Evolutionary conservation across 345 rosid genomes (phyloP).

Genomic region (Melaleuca alternifolia): DNA sequence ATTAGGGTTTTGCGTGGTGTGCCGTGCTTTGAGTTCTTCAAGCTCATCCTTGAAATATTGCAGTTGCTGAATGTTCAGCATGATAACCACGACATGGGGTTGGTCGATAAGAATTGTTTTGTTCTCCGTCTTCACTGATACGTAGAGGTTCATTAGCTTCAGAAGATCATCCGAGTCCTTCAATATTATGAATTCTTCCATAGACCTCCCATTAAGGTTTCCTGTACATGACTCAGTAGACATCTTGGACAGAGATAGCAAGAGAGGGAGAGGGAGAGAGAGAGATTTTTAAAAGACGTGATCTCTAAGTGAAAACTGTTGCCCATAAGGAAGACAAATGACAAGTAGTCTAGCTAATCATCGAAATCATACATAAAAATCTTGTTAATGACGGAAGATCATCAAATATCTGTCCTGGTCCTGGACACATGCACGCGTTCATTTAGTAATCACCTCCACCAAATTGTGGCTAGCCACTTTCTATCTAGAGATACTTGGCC

Average conservation of each 20-base stretch:
- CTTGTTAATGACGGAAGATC: background rate
- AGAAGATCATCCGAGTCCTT: background rate
- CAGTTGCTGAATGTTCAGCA: background rate
- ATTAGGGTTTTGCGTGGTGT: background rate
- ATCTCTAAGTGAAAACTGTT: background rate
- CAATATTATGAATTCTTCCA: background rate
- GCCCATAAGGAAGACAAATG: background rate
- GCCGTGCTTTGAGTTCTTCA: background rate
- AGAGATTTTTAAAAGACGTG: background rate
- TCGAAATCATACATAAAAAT: background rate
- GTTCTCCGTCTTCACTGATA: background rate
- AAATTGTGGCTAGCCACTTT: background rate
- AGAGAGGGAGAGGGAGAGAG: background rate
- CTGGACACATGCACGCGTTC: background rate
- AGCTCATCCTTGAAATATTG: background rate
- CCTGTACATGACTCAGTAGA: background rate
- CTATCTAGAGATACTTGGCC: background rate
- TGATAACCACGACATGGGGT: background rate
- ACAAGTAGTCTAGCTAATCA: background rate
- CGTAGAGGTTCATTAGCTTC: background rate
- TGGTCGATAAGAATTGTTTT: background rate
- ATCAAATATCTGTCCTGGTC: background rate
- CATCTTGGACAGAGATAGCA: background rate
- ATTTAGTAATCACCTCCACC: background rate
- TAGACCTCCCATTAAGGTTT: background rate